phyloP scores from a whole-genome alignment of 257 asterid species.

The Nicotiana sylvestris region DNA sequence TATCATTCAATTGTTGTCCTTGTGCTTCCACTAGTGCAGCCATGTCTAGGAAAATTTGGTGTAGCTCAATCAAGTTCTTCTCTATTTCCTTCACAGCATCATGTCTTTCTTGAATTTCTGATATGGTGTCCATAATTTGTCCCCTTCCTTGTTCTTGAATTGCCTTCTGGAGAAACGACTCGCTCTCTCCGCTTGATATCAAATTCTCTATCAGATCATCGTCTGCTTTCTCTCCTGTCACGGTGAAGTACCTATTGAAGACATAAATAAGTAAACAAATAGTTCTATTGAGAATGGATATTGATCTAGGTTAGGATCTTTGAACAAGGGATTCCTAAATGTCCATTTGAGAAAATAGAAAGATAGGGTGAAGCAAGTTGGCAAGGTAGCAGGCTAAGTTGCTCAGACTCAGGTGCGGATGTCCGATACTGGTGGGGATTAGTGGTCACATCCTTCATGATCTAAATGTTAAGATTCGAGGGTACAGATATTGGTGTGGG shows the following conservation, averaged over 20 bases:
- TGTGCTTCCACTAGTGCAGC: constrained; percentile 40
- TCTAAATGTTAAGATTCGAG: too few species aligned
- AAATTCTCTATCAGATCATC: constrained; percentile 35
- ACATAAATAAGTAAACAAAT: too few species aligned
- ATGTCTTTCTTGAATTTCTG: constrained; percentile 37
- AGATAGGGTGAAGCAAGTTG: too few species aligned
- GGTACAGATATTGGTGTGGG: too few species aligned
- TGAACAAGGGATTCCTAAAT: too few species aligned
- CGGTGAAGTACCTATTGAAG: constrained; percentile 18
- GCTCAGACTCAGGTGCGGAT: too few species aligned
- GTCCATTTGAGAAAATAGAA: too few species aligned
- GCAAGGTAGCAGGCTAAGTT: too few species aligned
- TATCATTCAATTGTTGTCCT: constrained; percentile 36
- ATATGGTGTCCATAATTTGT: constrained; percentile 34
- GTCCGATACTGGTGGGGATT: too few species aligned
- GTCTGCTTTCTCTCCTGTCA: constrained; percentile 32
- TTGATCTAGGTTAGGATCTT: too few species aligned
- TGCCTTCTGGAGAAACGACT: constrained; percentile 36
- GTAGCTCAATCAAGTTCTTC: constrained; percentile 31
- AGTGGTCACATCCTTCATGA: too few species aligned
- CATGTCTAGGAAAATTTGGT: constrained; percentile 39
- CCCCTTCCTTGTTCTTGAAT: constrained; percentile 42
- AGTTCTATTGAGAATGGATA: too few species aligned
- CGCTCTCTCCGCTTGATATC: constrained; percentile 43
- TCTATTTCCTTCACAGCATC: constrained; percentile 42